Percentiles rank a stretch among this genome's conserved stretches.
phyloP scores from a whole-genome alignment of 192 early-diverging fungal species.

The Mycoemilia scoparia region DNA sequence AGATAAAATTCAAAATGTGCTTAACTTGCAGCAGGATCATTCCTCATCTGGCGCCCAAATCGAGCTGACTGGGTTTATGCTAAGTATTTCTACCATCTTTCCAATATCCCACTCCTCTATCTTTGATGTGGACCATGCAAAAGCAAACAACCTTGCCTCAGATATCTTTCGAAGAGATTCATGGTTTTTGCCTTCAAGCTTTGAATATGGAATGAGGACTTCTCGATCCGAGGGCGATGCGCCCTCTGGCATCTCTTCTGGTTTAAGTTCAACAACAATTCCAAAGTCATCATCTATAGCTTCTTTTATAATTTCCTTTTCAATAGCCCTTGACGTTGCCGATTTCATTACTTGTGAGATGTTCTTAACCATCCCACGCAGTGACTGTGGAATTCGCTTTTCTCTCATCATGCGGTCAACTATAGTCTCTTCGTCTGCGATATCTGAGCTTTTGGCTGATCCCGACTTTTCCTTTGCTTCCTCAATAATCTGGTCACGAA shows the following conservation, averaged over 20 bases:
- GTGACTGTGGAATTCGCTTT: constrained; percentile 19
- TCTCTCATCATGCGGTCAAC: constrained; percentile 7
- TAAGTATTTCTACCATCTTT: constrained; percentile 20
- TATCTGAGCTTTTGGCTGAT: too few relatives aligned
- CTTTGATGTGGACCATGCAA: constrained; percentile 32
- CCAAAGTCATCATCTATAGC: constrained; percentile 31
- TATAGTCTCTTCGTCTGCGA: constrained; percentile 3
- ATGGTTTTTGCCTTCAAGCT: constrained; percentile 13
- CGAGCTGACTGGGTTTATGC: constrained; percentile 34
- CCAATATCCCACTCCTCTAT: constrained; percentile 29
- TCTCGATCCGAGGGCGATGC: constrained; percentile 2
- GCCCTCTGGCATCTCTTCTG: neutral
- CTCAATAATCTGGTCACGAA: constrained; percentile 23
- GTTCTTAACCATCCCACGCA: constrained; percentile 31
- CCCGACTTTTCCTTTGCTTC: neutral
- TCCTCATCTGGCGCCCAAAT: constrained; percentile 27
- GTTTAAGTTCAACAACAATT: constrained; percentile 22
- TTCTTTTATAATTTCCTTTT: constrained; percentile 16
- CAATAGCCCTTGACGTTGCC: constrained; percentile 23
- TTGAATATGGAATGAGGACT: constrained; percentile 13
- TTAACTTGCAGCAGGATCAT: too few relatives aligned
- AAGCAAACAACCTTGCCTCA: constrained; percentile 33
- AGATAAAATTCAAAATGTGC: too few relatives aligned
- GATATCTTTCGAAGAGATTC: constrained; percentile 30
- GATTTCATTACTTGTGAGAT: constrained; percentile 29